Base-by-base conservation (phyloP, 805 yeast species). In the Kluyveromyces lactis region DNA sequence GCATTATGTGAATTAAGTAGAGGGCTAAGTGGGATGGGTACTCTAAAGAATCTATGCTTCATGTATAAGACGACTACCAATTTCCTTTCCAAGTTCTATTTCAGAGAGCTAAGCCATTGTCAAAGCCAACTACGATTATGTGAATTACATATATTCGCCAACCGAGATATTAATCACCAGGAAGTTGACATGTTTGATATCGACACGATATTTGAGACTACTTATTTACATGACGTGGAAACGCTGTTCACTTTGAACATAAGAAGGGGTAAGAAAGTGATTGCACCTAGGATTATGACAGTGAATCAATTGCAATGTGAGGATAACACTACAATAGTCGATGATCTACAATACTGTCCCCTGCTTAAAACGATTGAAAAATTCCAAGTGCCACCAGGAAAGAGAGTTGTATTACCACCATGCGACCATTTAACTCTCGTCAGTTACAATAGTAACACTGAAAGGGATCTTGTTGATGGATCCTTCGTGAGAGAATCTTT, bases 101-200 rank as follows among this genome's bases (percentile, higher is more conserved):
- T 57, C 23, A 47, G 51, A 4, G 54, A 49, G 33, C 42, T 56
- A 23, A 32, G 41, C 13, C 32, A 39, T 23, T 37, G 37, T 10
- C 30, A 24, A 8, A 21, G 38, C 11, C 33, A 24, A 13, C 30
- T 56, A 16, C 30, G 38, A 3, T 36, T 57, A 19, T 44, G 54
- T 35, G 62, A 57, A 33, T 36, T 57, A 16, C 55, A 57, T 42
- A 36, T 55, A 1, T 29, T 52, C 18, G 60, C 60, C 7, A 45
- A 44, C 38, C 6, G n/a, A 27, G 19, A 28, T 2, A 3, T 29
- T 2, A 26, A 27, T n/a, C 18, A 23, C 13, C 23, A 19, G 11
- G 33, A 35, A n/a, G 47, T 42, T 17, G 40, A 41, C 33, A 38
- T 51, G 36, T 47, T 43, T 33, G 60, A 56, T 36, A 39, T 57